These are phyloP conservation scores for Purshia tridentata DNA, from an alignment of 306 rosid genomes.

Conservation along the genomic window DNA sequence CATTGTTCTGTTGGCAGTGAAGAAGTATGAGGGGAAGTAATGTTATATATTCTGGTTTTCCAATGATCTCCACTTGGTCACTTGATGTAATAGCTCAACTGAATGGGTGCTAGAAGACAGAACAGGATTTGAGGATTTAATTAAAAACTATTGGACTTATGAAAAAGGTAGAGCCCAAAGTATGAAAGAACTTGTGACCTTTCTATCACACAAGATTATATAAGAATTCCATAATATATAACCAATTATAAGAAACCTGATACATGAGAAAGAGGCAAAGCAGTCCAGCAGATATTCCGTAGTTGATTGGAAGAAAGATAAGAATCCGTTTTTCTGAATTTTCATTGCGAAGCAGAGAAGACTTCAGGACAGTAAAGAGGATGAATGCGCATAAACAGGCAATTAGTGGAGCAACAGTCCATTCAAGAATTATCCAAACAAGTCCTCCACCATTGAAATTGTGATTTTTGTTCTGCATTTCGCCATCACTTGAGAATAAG, in stretches of 20 bases:
- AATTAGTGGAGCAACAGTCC: slow-evolving; percentile 28
- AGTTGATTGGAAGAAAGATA: slow-evolving; percentile 22
- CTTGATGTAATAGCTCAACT: background rate
- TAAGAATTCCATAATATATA: background rate
- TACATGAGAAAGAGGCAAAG: slow-evolving; percentile 29
- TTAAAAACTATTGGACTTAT: too few relatives aligned
- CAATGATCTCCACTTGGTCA: background rate
- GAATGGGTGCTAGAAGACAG: too few relatives aligned
- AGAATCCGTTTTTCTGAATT: slow-evolving; percentile 21
- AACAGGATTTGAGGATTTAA: too few relatives aligned
- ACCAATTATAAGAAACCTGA: slow-evolving; percentile 8
- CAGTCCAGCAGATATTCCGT: slow-evolving; percentile 31
- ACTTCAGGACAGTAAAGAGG: slow-evolving; percentile 23
- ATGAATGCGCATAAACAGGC: slow-evolving; percentile 16
- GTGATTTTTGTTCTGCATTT: slow-evolving; percentile 29
- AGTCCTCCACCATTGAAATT: slow-evolving; percentile 32
- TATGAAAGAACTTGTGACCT: background rate
- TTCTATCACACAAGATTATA: background rate
- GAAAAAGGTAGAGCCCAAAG: background rate
- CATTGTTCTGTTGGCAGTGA: background rate
- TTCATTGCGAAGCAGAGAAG: slow-evolving; percentile 18
- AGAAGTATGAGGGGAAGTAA: background rate
- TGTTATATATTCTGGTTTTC: background rate
- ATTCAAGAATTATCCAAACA: slow-evolving; percentile 26
- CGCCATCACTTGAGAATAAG: background rate